Evolutionary conservation across 2,329 filamentous ascomycete species (phyloP).

Genomic region (Phaeosphaeria sp.): DNA sequence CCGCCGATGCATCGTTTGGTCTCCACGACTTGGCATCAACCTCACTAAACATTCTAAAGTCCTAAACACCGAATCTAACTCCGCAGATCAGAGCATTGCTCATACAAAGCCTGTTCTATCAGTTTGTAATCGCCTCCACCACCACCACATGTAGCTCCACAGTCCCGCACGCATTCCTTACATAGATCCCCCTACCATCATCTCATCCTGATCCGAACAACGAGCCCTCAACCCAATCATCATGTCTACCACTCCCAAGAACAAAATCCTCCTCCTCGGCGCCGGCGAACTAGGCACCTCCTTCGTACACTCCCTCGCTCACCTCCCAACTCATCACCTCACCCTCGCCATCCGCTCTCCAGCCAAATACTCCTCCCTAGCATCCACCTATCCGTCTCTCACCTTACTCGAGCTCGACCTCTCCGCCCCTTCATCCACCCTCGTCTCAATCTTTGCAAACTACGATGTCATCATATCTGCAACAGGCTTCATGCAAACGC

Average conservation of each 20-base stretch:
- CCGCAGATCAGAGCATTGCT: no score
- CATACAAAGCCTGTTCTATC: no score
- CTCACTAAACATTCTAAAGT: no score
- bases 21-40: no score
- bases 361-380: conserved; percentile 47
- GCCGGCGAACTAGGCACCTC: conserved; percentile 70
- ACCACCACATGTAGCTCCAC: no score
- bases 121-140: no score
- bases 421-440: conserved; percentile 29
- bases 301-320: conserved; percentile 59
- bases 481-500: conserved; percentile 64
- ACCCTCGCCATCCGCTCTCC: conserved; percentile 62
- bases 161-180: no score
- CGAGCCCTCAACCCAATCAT: conserved; percentile 2
- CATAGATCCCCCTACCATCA: no score
- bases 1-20: no score
- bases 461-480: conserved; percentile 66
- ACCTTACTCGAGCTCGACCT: conserved; percentile 50
- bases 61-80: no score
- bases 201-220: no score
- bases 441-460: conserved; percentile 44
- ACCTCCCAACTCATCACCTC: conserved; percentile 52
- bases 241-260: conserved; percentile 3
- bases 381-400: conserved; percentile 25
- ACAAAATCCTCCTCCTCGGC: conserved; percentile 65